Base-by-base conservation (phyloP, 179 eudicot genomes). In the Pouteria campechiana region DNA sequence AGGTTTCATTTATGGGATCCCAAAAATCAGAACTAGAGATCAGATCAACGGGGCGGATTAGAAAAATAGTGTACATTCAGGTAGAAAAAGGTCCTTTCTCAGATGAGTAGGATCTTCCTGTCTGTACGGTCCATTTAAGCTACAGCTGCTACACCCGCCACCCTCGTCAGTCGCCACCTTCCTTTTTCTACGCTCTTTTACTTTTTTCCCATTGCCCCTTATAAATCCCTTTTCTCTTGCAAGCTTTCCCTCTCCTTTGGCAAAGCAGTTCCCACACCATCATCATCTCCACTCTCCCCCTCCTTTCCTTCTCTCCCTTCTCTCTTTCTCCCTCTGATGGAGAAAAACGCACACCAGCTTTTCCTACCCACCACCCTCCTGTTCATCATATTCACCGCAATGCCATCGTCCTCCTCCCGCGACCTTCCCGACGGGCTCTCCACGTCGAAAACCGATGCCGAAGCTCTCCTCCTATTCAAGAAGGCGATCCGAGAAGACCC, bases 401-500 rank as follows among this genome's bases (percentile, higher is more conserved):
- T 52, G 47, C 32, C 35, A 4, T 44, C 56, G 17, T 58, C 48
- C 4, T n/a, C n/a, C n/a, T n/a, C n/a, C n/a, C n/a, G n/a, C n/a
- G n/a, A n/a, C n/a, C 58, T 39, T 17, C 54, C 51, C 25, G 46
- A 23, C 6, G 32, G 36, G 2, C 20, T 21, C 15, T 21, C 53
- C 1, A 65, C 76, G 5, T 25, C 41, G 8, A 69, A 75, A 41
- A 79, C 76, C 6, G 98, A 90, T 19, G 73, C 78, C 0, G 69
- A 55, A 46, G 64, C 90, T 2, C 68, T 90, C 12, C 14, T 79
- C 3, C 24, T 61, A 8, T 90, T 90, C 62, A 90, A 86, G 72
- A 86, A 76, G 44, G 71, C 68, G 80, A 63, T 90, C 16, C 60
- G 54, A 5, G 43, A 35, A n/a, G 95, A 90, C 54, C 74, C 87